Base-by-base conservation (phyloP, 768 basidiomycete species). In the Pisolithus tinctorius region DNA sequence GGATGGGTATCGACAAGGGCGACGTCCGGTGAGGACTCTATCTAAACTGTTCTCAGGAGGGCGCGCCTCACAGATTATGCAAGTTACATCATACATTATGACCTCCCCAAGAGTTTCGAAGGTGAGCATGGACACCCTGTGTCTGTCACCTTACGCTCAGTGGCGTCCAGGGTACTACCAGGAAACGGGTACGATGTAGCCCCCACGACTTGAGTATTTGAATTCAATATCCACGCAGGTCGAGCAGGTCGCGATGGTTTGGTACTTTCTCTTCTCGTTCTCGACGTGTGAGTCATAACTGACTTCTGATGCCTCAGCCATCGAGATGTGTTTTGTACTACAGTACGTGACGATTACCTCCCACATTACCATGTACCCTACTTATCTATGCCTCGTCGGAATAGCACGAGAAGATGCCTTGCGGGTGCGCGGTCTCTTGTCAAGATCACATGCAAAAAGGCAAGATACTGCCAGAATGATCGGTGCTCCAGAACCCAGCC, bases 311-410 rank as follows among this genome's bases (percentile, higher is more conserved):
- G 9, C 3, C 3, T 10, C 45, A 92, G 89, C 80, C 87, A 1
- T 76, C 90, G 0, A 89, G 86, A 68, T 92, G 89, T 56, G 71
- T 91, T 26, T 66, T 92, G 1, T 93, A 88, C 61, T 93, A 90
- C 60, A 91, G 89, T 88, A 55, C 60, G 81, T 42, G 3, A 38
- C 4, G 1, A 13, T 0, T 5, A 7, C 8, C 47, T 46, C 39
- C 20, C 2, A 30, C 27, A 38, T 45, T 37, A 8, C 37, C 40
- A 27, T 14, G 14, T 27, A 20, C 42, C 54, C 2, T 45, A 11
- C 20, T 27, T 3, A 29, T 6, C 4, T 6, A 51, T 39, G 40
- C 42, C 41, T 41, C 9, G 30, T 20, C 23, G 4, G 25, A 26
- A 46, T 47, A 91, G 88, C 88, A 45, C 78, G 87, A n/a, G 87